Evolutionary conservation across 2,329 filamentous ascomycete genomes (phyloP).

Genomic region (Fusarium nanum): DNA sequence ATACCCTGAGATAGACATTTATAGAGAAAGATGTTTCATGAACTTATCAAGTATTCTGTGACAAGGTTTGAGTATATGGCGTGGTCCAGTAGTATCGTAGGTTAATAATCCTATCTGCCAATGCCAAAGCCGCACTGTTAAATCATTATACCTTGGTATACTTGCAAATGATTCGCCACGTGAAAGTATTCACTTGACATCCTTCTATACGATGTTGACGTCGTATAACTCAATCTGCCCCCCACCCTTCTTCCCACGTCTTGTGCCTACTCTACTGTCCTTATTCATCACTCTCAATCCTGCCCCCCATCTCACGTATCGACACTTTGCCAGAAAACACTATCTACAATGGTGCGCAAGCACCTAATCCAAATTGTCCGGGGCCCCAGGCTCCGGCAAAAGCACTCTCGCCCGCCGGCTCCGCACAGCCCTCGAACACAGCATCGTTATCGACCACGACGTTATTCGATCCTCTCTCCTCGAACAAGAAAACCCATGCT

Average conservation of each 20-base stretch:
- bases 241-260: neutral
- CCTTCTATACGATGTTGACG: rapidly evolving
- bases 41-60: neutral
- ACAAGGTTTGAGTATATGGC: neutral
- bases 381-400: neutral
- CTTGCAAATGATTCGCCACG: neutral
- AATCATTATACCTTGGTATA: rapidly evolving
- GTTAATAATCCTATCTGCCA: neutral
- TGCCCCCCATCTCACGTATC: neutral
- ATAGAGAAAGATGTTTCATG: neutral
- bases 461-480: neutral
- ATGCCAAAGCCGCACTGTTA: neutral
- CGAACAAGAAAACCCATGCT: neutral
- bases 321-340: neutral
- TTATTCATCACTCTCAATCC: neutral
- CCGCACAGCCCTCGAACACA: neutral
- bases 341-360: neutral
- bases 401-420: neutral
- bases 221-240: neutral
- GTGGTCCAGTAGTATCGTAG: neutral
- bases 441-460: neutral
- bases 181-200: rapidly evolving
- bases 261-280: neutral
- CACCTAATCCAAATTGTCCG: neutral
- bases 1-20: slow-evolving; percentile 1